phyloP scores from a whole-genome alignment of 73 alveolate genomes.

The Chromera velia region DNA sequence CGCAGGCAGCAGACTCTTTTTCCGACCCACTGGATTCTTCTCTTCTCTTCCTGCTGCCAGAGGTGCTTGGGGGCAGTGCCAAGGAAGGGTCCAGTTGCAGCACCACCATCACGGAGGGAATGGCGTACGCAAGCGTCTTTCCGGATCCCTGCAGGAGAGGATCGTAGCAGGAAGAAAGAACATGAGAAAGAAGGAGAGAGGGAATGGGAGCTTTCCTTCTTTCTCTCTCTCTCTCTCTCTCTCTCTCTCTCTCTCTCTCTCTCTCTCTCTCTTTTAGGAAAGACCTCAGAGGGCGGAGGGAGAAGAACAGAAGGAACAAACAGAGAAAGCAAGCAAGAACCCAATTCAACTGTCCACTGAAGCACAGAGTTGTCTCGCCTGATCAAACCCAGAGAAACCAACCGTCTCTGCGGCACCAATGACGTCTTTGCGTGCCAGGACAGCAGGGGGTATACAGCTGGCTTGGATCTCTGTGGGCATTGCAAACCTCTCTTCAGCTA shows the following conservation, averaged over 20 bases:
- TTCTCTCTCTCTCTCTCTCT: not conserved
- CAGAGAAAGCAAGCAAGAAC: not conserved
- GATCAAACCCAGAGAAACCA: too few species aligned
- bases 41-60: not conserved
- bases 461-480: constrained; percentile 5
- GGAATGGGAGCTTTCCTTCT: not conserved
- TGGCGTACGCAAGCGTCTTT: constrained; percentile 82
- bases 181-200: too few species aligned
- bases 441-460: constrained; percentile 21
- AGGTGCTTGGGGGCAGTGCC: too few species aligned
- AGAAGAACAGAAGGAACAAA: too few species aligned
- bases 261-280: too few species aligned
- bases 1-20: not conserved
- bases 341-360: not conserved
- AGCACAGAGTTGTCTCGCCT: too few species aligned
- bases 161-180: constrained; percentile 49
- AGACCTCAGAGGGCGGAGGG: too few species aligned
- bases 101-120: constrained; percentile 72
- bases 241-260: not conserved
- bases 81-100: not conserved
- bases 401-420: constrained; percentile 43
- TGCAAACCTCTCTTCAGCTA: not conserved
- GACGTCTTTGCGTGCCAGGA: constrained; percentile 35
- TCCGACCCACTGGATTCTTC: not conserved
- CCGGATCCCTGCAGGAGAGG: constrained; percentile 35